Evolutionary conservation across 805 yeast species (phyloP).

Genomic region (Candida xyloterini): DNA sequence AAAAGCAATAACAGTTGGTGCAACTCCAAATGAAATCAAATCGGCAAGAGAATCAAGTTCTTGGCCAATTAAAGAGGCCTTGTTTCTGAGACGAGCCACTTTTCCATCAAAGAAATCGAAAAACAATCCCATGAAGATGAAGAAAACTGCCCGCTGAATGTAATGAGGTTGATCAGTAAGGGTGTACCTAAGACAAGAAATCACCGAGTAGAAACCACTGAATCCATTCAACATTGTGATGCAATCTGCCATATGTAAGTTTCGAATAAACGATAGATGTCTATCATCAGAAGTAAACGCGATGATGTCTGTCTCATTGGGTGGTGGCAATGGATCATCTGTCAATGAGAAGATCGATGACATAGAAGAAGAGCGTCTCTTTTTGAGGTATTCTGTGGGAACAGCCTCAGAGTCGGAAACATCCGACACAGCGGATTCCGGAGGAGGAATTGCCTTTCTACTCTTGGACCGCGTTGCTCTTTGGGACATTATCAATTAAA

Average conservation of each 20-base stretch:
- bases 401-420: slow-evolving; percentile 20
- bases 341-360: slow-evolving; percentile 47
- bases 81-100: slow-evolving; percentile 91
- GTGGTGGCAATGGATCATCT: slow-evolving; percentile 67
- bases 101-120: slow-evolving; percentile 97
- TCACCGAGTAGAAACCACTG: slow-evolving; percentile 86
- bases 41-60: slow-evolving; percentile 97
- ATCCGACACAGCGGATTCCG: slow-evolving; percentile 27
- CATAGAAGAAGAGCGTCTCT: slow-evolving; percentile 33
- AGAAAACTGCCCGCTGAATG: slow-evolving; percentile 84
- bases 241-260: slow-evolving; percentile 92
- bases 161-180: slow-evolving; percentile 66
- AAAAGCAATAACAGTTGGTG: slow-evolving; percentile 92
- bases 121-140: slow-evolving; percentile 84
- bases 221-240: slow-evolving; percentile 93
- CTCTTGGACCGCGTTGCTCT: slow-evolving; percentile 9
- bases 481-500: slow-evolving; percentile 12
- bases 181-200: slow-evolving; percentile 80
- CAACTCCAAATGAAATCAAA: slow-evolving; percentile 89
- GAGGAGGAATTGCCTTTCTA: slow-evolving; percentile 5
- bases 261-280: slow-evolving; percentile 82
- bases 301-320: slow-evolving; percentile 71
- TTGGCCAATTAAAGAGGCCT: slow-evolving; percentile 92
- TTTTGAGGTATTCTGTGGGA: slow-evolving; percentile 14
- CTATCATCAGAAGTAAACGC: slow-evolving; percentile 79